Percentiles rank a stretch among this genome's conserved stretches.
phyloP scores from a whole-genome alignment of 371 early-diverging fungal genomes.

The Mucor circinelloides region DNA sequence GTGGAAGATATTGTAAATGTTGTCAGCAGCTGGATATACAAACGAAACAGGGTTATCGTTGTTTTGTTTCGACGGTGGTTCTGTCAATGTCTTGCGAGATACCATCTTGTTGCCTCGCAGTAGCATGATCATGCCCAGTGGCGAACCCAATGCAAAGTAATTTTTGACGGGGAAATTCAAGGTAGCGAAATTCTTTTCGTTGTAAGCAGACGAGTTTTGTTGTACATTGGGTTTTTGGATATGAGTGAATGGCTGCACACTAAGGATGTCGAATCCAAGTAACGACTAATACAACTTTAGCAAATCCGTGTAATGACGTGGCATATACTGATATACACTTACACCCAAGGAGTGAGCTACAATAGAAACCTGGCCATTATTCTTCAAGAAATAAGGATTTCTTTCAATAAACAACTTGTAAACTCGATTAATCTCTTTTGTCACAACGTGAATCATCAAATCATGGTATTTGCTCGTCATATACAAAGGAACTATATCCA shows the following conservation, averaged over 20 bases:
- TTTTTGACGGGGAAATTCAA: conserved; percentile 54
- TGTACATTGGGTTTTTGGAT: conserved; percentile 1
- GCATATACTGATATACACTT: conserved; percentile 2
- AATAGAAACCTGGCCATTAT: conserved; percentile 74
- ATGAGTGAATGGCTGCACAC: conserved; percentile 53
- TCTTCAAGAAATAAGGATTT: conserved; percentile 71
- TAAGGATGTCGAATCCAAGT: conserved; percentile 80
- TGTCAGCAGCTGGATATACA: conserved; percentile 66
- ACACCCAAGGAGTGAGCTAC: conserved; percentile 84
- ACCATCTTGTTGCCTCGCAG: conserved; percentile 68
- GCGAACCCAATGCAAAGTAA: conserved; percentile 78
- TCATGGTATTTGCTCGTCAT: conserved; percentile 82
- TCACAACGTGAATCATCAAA: conserved; percentile 76
- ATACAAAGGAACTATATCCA: conserved; percentile 70
- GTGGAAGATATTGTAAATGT: conserved; percentile 84
- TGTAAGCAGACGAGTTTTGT: conserved; percentile 4
- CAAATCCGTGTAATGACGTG: neutral
- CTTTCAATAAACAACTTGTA: conserved; percentile 69
- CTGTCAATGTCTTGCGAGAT: conserved; percentile 43
- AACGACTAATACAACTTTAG: conserved; percentile 41
- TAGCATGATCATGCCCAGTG: conserved; percentile 76
- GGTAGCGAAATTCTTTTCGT: conserved; percentile 10
- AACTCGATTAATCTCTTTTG: conserved; percentile 76
- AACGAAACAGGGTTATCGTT: conserved; percentile 29
- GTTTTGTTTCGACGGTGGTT: neutral